Evolutionary conservation across 768 basidiomycete genomes (phyloP), one percentile per base, ranked within the genome.

Genomic region (Imleria badia): DNA sequence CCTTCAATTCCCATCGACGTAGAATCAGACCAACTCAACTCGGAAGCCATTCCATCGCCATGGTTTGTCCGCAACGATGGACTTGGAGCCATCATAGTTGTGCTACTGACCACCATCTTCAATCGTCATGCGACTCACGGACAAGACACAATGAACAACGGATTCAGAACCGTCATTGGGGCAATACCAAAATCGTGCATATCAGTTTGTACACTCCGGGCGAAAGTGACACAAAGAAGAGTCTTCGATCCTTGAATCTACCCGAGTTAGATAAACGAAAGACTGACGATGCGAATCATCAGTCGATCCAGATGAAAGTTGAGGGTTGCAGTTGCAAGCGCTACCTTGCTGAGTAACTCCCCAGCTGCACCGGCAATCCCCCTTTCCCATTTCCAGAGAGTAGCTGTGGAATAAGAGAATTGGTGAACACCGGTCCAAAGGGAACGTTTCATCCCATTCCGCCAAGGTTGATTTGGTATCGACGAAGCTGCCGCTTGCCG

Each of bases 111-210:
- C 51, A 14, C 51, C 51, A 26, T 52, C 44, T n/a, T 38, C 44
- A 2, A 46, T 45, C 2, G 51, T 52, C 51, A 45, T 46, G 23
- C 51, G 51, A 31, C 29, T 39, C 29, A 52, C 44, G 29, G 45
- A 52, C 31, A 36, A 52, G 2, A 52, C 23, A 19, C 51, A 52
- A 22, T 52, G 51, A 12, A 15, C 29, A 31, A 52, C 44, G 20
- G 51, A 52, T n/a, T 52, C 44, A 17, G 35, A 19, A 36, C 44
- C 17, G 44, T 52, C 51, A 52, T 45, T 14, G 51, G 51, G 7
- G 51, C 51, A 14, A 52, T 52, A 14, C 51, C 51, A 31, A 45
- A 52, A 31, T 52, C 51, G 31, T 52, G 44, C 51, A 52, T 52
- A 30, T 52, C 51, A 8, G 51, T 52, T 31, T 45, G 44, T n/a